Conservation (phyloP, 805 yeast genomes). For the Sugiyamaella lignohabitans region DNA sequence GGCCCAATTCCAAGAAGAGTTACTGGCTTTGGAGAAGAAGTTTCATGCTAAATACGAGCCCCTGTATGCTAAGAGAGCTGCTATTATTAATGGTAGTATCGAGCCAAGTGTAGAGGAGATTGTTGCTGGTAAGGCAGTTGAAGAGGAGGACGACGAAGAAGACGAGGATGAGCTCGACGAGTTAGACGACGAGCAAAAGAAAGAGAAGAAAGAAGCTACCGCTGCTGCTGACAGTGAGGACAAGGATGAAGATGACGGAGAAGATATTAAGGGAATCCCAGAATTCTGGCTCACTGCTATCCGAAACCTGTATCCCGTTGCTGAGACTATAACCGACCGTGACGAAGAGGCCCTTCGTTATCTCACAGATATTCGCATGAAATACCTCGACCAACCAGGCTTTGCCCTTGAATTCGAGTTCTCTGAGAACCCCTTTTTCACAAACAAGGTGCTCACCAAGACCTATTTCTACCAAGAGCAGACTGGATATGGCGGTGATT, state of each 20-base stretch:
- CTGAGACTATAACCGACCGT: slow-evolving; percentile 81
- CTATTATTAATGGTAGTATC: slow-evolving; percentile 60
- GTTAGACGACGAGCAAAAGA: slow-evolving; percentile 36
- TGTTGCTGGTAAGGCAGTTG: slow-evolving; percentile 66
- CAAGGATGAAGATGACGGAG: slow-evolving; percentile 35
- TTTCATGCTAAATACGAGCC: slow-evolving; percentile 69
- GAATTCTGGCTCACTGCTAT: slow-evolving; percentile 95
- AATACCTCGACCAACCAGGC: slow-evolving; percentile 77
- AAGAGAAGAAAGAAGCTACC: slow-evolving; percentile 27
- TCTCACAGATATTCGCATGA: slow-evolving; percentile 65
- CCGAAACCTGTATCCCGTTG: slow-evolving; percentile 73
- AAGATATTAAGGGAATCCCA: slow-evolving; percentile 68
- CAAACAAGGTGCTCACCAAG: slow-evolving; percentile 66
- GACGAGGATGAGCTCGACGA: slow-evolving; percentile 39
- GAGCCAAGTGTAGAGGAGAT: slow-evolving; percentile 79
- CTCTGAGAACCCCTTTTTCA: slow-evolving; percentile 65
- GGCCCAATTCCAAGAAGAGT: slow-evolving; percentile 84
- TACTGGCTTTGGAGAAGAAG: slow-evolving; percentile 78
- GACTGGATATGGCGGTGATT: slow-evolving; percentile 91
- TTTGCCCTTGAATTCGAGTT: slow-evolving; percentile 83
- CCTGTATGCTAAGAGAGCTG: slow-evolving; percentile 63
- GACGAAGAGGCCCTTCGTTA: slow-evolving; percentile 75
- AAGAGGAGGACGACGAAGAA: slow-evolving; percentile 47
- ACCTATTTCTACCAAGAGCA: slow-evolving; percentile 92
- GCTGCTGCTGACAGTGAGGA: too few species aligned